Conservation (phyloP, 768 basidiomycete genomes). For the Hygrophoropsis aurantiaca region DNA sequence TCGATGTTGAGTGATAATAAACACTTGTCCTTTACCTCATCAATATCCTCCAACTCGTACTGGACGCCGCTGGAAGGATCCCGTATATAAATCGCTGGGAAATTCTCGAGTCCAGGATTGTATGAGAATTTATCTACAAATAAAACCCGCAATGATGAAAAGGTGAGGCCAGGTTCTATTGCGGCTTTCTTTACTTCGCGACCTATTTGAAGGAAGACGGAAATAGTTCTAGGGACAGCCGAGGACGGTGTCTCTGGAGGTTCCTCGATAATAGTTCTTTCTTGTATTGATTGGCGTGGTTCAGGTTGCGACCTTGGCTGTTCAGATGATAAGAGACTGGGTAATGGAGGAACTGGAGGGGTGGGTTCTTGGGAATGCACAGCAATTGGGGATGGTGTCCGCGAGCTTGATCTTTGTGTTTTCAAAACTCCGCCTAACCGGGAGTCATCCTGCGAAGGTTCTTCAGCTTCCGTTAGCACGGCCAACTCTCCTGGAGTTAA, state of each 20-base stretch:
- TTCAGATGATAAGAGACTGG: constrained; percentile 46
- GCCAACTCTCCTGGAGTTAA: constrained; percentile 72
- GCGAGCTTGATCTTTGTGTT: constrained; percentile 25
- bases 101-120: constrained; percentile 89
- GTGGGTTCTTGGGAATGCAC: constrained; percentile 13
- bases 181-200: constrained; percentile 86
- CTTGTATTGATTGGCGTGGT: constrained; percentile 6
- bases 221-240: constrained; percentile 36
- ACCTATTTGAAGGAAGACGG: constrained; percentile 87
- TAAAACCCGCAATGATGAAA: constrained; percentile 75
- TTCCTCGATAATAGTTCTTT: constrained; percentile 20
- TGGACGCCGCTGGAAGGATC: constrained; percentile 91
- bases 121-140: constrained; percentile 97
- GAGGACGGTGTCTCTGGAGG: constrained; percentile 21
- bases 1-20: constrained; percentile 93
- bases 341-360: constrained; percentile 48
- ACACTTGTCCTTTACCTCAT: constrained; percentile 87
- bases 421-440: constrained; percentile 11
- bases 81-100: constrained; percentile 93
- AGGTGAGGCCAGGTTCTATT: constrained; percentile 69
- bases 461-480: constrained; percentile 74
- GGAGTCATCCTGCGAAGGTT: constrained; percentile 26
- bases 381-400: constrained; percentile 35
- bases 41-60: constrained; percentile 93
- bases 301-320: constrained; percentile 14